Conservation (phyloP, 345 rosid species). For the Garcia nutans region DNA sequence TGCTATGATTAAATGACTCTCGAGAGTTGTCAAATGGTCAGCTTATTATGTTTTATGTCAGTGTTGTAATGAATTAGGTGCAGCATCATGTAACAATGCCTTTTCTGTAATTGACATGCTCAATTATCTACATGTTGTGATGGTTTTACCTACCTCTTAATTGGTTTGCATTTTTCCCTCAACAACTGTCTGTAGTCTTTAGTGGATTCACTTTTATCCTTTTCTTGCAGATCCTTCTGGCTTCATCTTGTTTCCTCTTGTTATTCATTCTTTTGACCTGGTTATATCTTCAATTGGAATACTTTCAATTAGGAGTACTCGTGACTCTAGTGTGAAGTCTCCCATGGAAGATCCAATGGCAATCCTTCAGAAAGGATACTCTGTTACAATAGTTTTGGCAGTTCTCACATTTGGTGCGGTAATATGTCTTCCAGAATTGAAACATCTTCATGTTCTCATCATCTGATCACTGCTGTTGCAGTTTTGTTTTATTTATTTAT, state of each 20-base stretch:
- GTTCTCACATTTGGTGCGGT: constrained; percentile 86
- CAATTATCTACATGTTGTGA: not conserved
- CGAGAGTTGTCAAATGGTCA: not conserved
- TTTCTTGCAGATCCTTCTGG: constrained; percentile 92
- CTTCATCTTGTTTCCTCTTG: constrained; percentile 95
- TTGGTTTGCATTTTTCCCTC: constrained; percentile 1
- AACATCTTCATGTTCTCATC: not conserved
- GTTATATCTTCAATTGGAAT: constrained; percentile 88
- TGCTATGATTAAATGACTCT: not conserved
- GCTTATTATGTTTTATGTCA: not conserved
- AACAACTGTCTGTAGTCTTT: constrained; percentile 8
- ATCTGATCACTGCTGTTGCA: constrained; percentile 2
- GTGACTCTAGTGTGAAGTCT: constrained; percentile 69
- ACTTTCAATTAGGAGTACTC: constrained; percentile 80
- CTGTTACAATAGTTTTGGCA: constrained; percentile 77
- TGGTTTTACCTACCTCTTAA: constrained; percentile 5
- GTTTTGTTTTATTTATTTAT: not conserved
- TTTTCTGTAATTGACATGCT: constrained; percentile 7
- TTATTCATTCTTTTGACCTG: constrained; percentile 96
- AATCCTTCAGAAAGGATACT: constrained; percentile 97
- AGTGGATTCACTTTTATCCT: constrained; percentile 15
- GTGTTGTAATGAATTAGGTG: constrained; percentile 1
- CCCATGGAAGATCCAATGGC: constrained; percentile 94
- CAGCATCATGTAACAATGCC: not conserved
- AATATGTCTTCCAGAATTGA: constrained; percentile 34